phyloP scores from a whole-genome alignment of 208 protist genomes.

The Borovskyia barvae region DNA sequence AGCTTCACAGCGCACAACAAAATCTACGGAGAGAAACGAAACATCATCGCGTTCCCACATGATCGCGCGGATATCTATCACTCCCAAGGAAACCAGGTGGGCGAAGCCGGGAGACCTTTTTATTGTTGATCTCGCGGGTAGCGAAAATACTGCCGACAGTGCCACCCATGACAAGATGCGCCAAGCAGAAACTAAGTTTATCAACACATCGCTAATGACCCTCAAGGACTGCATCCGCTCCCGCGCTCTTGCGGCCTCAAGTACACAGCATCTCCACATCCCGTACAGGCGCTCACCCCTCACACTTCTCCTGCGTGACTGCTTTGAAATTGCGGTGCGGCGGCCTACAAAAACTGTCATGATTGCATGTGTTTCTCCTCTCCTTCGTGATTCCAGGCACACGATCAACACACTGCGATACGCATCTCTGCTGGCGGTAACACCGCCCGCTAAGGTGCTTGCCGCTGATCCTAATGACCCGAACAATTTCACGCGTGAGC shows the following conservation, averaged over 20 bases:
- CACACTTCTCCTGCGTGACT: slow-evolving; percentile 86
- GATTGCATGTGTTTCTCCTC: slow-evolving; percentile 90
- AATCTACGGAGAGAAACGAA: slow-evolving; percentile 78
- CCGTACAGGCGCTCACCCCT: slow-evolving; percentile 86
- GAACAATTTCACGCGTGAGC: slow-evolving; percentile 74
- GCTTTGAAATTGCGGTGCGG: slow-evolving; percentile 88
- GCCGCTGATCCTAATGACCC: slow-evolving; percentile 78
- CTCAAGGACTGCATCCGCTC: slow-evolving; percentile 90
- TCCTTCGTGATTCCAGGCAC: slow-evolving; percentile 82
- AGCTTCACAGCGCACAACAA: slow-evolving; percentile 69
- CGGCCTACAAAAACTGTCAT: slow-evolving; percentile 88
- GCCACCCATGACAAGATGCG: slow-evolving; percentile 84
- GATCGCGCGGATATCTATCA: slow-evolving; percentile 79
- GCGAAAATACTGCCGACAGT: slow-evolving; percentile 89
- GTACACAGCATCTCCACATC: slow-evolving; percentile 84
- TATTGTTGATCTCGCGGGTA: slow-evolving; percentile 87
- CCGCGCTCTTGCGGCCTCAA: slow-evolving; percentile 64
- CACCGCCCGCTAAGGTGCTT: slow-evolving; percentile 68
- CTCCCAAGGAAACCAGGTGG: slow-evolving; percentile 80
- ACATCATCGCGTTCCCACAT: slow-evolving; percentile 86
- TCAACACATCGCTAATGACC: slow-evolving; percentile 93
- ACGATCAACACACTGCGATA: slow-evolving; percentile 91
- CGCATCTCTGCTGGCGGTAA: slow-evolving; percentile 75
- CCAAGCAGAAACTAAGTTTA: slow-evolving; percentile 85
- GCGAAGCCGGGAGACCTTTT: slow-evolving; percentile 83